phyloP scores from a whole-genome alignment of 2,329 filamentous ascomycete species.

The Botrytis deweyae region DNA sequence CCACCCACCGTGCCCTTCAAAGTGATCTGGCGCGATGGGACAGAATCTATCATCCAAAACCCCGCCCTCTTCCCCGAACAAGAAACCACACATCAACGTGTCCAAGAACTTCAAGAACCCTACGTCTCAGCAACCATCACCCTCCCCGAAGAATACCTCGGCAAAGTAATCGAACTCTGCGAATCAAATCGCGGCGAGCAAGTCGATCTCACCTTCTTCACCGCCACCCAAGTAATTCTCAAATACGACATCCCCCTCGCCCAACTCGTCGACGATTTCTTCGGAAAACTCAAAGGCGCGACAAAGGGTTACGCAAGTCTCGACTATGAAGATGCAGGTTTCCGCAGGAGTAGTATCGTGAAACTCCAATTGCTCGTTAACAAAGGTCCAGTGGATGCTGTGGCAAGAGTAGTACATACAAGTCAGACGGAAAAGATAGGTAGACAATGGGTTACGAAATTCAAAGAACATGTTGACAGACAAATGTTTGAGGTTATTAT shows the following conservation, averaged over 20 bases:
- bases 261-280: constrained; percentile 93
- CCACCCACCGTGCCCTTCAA: constrained; percentile 93
- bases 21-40: constrained; percentile 75
- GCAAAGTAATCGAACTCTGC: constrained; percentile 91
- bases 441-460: constrained; percentile 86
- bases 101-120: constrained; percentile 66
- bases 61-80: constrained; percentile 81
- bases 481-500: constrained; percentile 98
- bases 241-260: constrained; percentile 88
- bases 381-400: constrained; percentile 88
- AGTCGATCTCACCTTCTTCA: constrained; percentile 86
- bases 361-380: constrained; percentile 95
- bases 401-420: constrained; percentile 82
- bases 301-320: constrained; percentile 95
- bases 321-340: constrained; percentile 95
- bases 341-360: constrained; percentile 73
- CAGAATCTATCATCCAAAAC: constrained; percentile 76
- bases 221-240: constrained; percentile 86
- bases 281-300: constrained; percentile 89
- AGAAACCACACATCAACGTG: constrained; percentile 51
- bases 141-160: constrained; percentile 89
- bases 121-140: constrained; percentile 85
- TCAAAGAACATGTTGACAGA: constrained; percentile 93
- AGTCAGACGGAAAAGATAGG: constrained; percentile 81
- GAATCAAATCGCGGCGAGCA: constrained; percentile 87